Percentiles rank a stretch among this genome's conserved stretches.
Conservation (phyloP, 108 stramenopile genomes). For the Pseudonitzschia pungens region DNA sequence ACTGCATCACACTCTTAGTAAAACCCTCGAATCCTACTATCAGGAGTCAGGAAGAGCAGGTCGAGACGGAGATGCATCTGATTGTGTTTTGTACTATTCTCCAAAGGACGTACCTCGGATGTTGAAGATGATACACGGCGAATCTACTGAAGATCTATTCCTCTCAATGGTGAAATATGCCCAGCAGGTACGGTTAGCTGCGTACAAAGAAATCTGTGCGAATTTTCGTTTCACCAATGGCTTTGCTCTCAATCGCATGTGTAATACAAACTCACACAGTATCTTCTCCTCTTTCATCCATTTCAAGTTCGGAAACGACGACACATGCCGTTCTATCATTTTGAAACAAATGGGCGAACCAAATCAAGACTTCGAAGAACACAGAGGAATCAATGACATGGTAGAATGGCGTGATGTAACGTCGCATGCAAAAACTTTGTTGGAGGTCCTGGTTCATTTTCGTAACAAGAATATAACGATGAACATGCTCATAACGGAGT, state of each 20-base stretch:
- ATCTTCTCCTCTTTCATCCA: not conserved
- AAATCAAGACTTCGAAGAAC: slow-evolving; percentile 25
- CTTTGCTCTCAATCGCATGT: too few species aligned
- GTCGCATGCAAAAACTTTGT: slow-evolving; percentile 53
- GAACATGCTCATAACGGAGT: slow-evolving; percentile 68
- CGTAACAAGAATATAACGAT: slow-evolving; percentile 53
- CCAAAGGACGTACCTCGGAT: slow-evolving; percentile 76
- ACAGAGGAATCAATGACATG: slow-evolving; percentile 26
- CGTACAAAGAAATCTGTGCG: too few species aligned
- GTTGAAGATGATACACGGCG: slow-evolving; percentile 69
- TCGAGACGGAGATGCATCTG: slow-evolving; percentile 77
- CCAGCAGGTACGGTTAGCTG: slow-evolving; percentile 27
- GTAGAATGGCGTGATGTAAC: slow-evolving; percentile 56
- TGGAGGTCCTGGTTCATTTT: slow-evolving; percentile 45
- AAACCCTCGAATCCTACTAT: slow-evolving; percentile 91
- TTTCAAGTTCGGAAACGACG: slow-evolving; percentile 53
- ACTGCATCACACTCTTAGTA: slow-evolving; percentile 80
- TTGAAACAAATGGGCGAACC: slow-evolving; percentile 74
- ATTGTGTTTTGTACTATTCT: slow-evolving; percentile 86
- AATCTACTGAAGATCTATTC: slow-evolving; percentile 46
- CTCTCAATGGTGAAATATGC: slow-evolving; percentile 79
- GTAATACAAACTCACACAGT: too few species aligned
- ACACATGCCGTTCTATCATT: slow-evolving; percentile 61
- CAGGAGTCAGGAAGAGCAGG: slow-evolving; percentile 97
- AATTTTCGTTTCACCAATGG: too few species aligned